These are phyloP conservation scores for Fragilaria crotonensis DNA, from an alignment of 108 stramenopile species.

Conservation along the genomic window DNA sequence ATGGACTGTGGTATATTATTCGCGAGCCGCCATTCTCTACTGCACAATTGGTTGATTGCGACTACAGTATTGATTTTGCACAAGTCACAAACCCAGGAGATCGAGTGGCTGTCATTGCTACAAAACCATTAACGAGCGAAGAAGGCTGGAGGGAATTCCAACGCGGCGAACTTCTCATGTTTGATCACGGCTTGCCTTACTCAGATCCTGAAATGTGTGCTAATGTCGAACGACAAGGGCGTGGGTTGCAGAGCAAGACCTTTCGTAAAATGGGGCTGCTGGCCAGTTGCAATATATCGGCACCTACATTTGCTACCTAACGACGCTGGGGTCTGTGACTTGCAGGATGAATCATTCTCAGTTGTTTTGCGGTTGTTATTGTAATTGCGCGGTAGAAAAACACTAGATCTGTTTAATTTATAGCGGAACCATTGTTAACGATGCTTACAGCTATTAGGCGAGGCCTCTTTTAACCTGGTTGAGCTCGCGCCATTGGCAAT, in stretches of 20 bases:
- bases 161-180: slow-evolving; percentile 53
- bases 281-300: slow-evolving; percentile 12
- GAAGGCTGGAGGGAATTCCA: slow-evolving; percentile 67
- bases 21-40: slow-evolving; percentile 43
- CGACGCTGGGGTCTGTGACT: no score
- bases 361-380: no score
- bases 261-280: background rate
- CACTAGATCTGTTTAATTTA: no score
- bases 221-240: slow-evolving; percentile 42
- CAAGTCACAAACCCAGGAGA: slow-evolving; percentile 44
- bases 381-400: no score
- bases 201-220: slow-evolving; percentile 33
- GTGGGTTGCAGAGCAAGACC: slow-evolving; percentile 27
- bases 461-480: no score
- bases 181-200: slow-evolving; percentile 61
- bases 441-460: no score
- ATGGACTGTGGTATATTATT: slow-evolving; percentile 75
- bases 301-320: no score
- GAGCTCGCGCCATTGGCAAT: no score
- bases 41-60: slow-evolving; percentile 36
- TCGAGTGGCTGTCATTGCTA: slow-evolving; percentile 74
- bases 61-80: slow-evolving; percentile 57
- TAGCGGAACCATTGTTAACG: no score
- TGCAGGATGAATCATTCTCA: no score
- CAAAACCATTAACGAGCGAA: slow-evolving; percentile 69